Conservation (phyloP, 257 asterid species). For the Rubia yunnanensis region DNA sequence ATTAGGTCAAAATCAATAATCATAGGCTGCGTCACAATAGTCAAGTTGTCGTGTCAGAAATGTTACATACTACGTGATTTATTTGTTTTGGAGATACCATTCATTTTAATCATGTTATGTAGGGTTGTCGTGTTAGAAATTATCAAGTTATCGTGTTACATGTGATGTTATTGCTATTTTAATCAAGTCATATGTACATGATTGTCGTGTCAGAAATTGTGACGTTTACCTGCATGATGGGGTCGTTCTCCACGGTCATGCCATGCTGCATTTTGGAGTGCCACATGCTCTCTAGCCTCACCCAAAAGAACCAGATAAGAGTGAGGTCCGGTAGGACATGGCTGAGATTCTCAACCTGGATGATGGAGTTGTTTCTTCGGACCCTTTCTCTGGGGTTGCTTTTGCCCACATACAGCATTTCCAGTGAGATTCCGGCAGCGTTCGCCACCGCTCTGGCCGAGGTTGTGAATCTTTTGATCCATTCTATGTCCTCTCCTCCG, state of each 20-base stretch:
- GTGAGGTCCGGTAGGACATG: constrained; percentile 34
- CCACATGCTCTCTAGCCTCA: constrained; percentile 87
- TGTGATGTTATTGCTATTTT: too few species aligned
- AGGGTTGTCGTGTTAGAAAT: too few species aligned
- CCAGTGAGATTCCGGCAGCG: constrained; percentile 38
- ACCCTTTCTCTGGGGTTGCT: constrained; percentile 61
- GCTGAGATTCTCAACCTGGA: constrained; percentile 50
- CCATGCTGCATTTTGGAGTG: constrained; percentile 71
- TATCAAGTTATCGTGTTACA: too few species aligned
- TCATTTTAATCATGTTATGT: too few species aligned
- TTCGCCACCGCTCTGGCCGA: constrained; percentile 31
- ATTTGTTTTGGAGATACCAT: too few species aligned
- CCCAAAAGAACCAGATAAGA: constrained; percentile 82
- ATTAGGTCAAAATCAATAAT: too few species aligned
- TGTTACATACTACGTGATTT: too few species aligned
- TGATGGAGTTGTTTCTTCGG: constrained; percentile 46
- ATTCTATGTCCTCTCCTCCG: constrained; percentile 84
- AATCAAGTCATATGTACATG: too few species aligned
- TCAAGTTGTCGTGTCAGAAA: too few species aligned
- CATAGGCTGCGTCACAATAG: too few species aligned
- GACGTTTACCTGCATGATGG: constrained; percentile 53
- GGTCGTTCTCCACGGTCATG: constrained; percentile 43
- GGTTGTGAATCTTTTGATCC: constrained; percentile 64
- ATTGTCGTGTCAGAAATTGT: constrained; percentile 14
- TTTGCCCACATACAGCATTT: constrained; percentile 81